Evolutionary conservation across 805 yeast genomes (phyloP), one percentile per base, ranked within the genome.

Genomic region (Lipomyces kockii): DNA sequence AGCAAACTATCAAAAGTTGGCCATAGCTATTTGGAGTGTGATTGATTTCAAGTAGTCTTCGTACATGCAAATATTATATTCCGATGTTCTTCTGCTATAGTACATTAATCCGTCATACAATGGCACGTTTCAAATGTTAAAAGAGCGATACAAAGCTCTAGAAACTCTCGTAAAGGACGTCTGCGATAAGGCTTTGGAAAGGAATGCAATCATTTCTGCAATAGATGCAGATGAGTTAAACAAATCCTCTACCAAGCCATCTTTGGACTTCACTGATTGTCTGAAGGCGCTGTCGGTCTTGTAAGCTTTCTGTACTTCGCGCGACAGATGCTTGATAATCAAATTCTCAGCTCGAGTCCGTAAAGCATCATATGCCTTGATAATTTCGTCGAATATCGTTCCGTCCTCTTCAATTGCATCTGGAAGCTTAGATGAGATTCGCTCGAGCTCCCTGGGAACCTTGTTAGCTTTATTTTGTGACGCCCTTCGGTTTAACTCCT

Each of bases 381-480:
- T 80, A 27, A 83, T 80, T 27, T 82, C 81, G 61, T 82, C 83
- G 69, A 83, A 83, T 58, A 83, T 79, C 2, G 85, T 80, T 12
- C 78, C 75, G 54, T 76, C 77, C 46, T 72, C 74, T 43, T 67
- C 75, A 34, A 57, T 35, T 11, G 65, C 49, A 7, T 64, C 70
- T 4, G 75, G 76, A 7, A 72, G 60, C 12, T 59, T 66, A 12
- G 62, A 63, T 8, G 66, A 54, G 49, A 53, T 52, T 20, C 49
- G 60, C 14, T 58, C 34, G 57, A 60, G 25, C 56, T 61, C 63
- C 65, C 56, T 34, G 22, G 59, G 27, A 61, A 57, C n/a, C 32
- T 58, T 25, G 54, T 20, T 27, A 60, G 58, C 34, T 12, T 62
- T 62, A 52, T 59, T 53, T 39, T 6, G 67, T 72, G 69, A 68